phyloP scores from a whole-genome alignment of 805 yeast genomes.

The Lipomyces sp. region DNA sequence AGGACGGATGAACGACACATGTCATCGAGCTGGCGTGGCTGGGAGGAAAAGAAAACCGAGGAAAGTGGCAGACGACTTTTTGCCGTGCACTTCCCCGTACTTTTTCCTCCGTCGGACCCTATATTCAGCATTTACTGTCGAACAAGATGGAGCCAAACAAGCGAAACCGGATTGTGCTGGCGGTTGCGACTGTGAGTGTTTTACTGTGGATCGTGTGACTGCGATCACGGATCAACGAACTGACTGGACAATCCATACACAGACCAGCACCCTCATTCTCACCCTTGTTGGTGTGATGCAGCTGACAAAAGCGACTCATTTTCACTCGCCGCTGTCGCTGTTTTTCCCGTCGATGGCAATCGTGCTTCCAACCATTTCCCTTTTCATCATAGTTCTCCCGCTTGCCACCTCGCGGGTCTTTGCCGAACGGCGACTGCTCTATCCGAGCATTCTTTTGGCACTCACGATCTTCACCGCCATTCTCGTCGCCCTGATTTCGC shows the following conservation, averaged over 20 bases:
- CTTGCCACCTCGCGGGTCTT: constrained; percentile 16
- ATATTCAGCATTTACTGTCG: too few relatives aligned
- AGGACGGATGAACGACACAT: too few relatives aligned
- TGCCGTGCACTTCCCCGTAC: too few relatives aligned
- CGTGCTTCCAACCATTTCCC: constrained; percentile 10
- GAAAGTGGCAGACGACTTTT: too few relatives aligned
- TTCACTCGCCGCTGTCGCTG: constrained; percentile 16
- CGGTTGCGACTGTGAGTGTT: too few relatives aligned
- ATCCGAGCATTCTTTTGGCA: constrained; percentile 9
- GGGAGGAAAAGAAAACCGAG: too few relatives aligned
- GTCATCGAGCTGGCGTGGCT: too few relatives aligned
- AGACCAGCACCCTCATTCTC: constrained; percentile 20
- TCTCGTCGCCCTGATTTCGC: constrained; percentile 17
- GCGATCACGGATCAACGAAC: not conserved
- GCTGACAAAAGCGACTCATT: constrained; percentile 22
- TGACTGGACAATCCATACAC: too few relatives aligned
- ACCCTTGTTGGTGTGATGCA: constrained; percentile 26
- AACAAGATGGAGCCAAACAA: too few relatives aligned
- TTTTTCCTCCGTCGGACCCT: too few relatives aligned
- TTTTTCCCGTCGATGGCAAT: constrained; percentile 20
- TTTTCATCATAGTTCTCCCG: constrained; percentile 15
- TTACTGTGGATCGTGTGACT: too few relatives aligned
- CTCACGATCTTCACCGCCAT: constrained; percentile 13
- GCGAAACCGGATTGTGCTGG: not conserved
- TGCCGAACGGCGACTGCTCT: constrained; percentile 10